phyloP scores from a whole-genome alignment of 164 flowering plant genomes.

The Nymphaea colorata region DNA sequence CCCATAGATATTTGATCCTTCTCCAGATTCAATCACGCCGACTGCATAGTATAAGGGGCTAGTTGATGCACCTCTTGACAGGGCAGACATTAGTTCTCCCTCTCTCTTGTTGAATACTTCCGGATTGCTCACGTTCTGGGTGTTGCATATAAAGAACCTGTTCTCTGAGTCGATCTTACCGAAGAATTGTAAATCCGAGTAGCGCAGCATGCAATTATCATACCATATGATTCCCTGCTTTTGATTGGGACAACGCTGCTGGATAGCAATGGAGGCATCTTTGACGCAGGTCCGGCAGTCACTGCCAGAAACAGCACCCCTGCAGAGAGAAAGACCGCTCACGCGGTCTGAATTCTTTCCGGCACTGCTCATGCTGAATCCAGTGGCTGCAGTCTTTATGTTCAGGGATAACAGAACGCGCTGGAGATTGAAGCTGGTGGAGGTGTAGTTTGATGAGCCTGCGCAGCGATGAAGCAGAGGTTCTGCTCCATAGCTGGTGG shows the following conservation, averaged over 20 bases:
- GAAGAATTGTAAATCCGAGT: slow-evolving; percentile 25
- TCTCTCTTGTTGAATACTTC: slow-evolving; percentile 15
- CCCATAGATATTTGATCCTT: slow-evolving; percentile 22
- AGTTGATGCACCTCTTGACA: slow-evolving; percentile 13
- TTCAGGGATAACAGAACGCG: slow-evolving; percentile 12
- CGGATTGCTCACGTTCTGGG: slow-evolving; percentile 16
- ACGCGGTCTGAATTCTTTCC: slow-evolving; percentile 5
- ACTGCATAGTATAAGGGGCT: slow-evolving; percentile 16
- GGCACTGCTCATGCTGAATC: slow-evolving; percentile 10
- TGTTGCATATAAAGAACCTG: slow-evolving; percentile 25
- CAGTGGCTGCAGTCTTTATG: slow-evolving; percentile 13
- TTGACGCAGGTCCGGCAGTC: slow-evolving; percentile 29
- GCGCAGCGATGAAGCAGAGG: slow-evolving; percentile 22
- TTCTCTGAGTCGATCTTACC: slow-evolving; percentile 16
- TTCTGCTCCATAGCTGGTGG: not conserved
- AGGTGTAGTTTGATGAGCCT: slow-evolving; percentile 6
- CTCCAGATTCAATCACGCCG: slow-evolving; percentile 2
- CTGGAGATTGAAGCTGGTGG: slow-evolving; percentile 16
- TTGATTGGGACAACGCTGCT: slow-evolving; percentile 19
- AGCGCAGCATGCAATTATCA: slow-evolving; percentile 31
- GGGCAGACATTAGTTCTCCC: slow-evolving; percentile 11
- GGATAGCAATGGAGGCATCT: slow-evolving; percentile 16
- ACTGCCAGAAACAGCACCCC: slow-evolving; percentile 24
- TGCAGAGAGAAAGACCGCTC: slow-evolving; percentile 22
- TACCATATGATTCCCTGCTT: slow-evolving; percentile 30